Conservation (phyloP, 257 asterid species). For the Lycium barbarum region DNA sequence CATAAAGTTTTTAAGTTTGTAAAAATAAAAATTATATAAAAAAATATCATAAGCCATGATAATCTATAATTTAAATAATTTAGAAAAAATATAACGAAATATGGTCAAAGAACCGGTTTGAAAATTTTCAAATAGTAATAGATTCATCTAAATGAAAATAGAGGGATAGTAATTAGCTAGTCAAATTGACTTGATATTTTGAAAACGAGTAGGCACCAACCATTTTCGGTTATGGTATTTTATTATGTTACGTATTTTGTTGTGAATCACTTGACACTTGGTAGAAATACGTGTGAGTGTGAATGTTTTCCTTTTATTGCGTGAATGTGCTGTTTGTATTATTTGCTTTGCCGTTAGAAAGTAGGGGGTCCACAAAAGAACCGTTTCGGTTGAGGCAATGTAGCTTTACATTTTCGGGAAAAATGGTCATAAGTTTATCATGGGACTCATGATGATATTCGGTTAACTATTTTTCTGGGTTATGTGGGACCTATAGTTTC, state of each 20-base stretch:
- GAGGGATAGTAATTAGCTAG: no score
- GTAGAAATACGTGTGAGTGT: not conserved
- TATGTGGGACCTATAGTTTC: not conserved
- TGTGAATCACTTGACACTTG: not conserved
- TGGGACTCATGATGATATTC: constrained; percentile 28
- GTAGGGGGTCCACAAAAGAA: constrained; percentile 39
- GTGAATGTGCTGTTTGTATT: not conserved
- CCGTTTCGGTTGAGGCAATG: constrained; percentile 35
- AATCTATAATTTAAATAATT: no score
- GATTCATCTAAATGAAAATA: no score
- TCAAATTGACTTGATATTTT: not conserved
- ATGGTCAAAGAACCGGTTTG: no score
- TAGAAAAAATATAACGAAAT: no score
- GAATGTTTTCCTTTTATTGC: constrained; percentile 10
- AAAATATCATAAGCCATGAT: no score
- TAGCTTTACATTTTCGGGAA: constrained; percentile 11
- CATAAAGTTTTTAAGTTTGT: no score
- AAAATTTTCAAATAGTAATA: no score
- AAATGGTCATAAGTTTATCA: constrained; percentile 9
- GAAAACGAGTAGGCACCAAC: not conserved
- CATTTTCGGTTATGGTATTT: not conserved
- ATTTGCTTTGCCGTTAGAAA: constrained; percentile 34
- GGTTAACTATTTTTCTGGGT: constrained; percentile 14
- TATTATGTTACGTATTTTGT: not conserved
- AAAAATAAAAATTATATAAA: no score